Base-by-base conservation (phyloP, 2,329 filamentous ascomycete genomes). In the Fusarium proliferatum region DNA sequence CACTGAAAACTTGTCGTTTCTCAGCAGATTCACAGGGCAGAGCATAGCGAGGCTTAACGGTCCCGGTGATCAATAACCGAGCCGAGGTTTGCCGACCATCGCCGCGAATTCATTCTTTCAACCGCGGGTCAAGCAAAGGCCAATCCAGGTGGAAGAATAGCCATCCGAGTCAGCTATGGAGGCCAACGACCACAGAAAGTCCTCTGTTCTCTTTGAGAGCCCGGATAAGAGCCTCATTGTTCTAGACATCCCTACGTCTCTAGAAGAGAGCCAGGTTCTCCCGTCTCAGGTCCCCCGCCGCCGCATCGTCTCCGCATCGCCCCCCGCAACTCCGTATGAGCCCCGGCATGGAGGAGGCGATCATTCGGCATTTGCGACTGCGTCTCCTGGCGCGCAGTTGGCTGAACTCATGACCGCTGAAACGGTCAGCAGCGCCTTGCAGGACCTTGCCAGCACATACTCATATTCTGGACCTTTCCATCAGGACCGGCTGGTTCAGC, bases 211-310 rank as follows among this genome's bases (percentile, higher is more conserved):
- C 58, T 84, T 79, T 66, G 76, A 79, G 55, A 81, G 67, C 71
- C 43, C 52, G 9, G 78, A 82, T 73, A 78, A 82, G 55, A 85
- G 87, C 51, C 81, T 91, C 60, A 84, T 89, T 28, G 80, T 94
- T 33, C 80, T 95, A 58, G 93, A 95, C 77, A 88, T 94, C 51
- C 92, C 93, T 30, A 84, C 85, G 23, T 93, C 93, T 4, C 88
- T 95, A 43, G 90, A 93, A 73, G 85, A 89, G 67, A 89, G 89
- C 23, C 93, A 95, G 81, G 85, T 86, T 39, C 82, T 83, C 17
- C 79, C 82, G 11, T 81, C 81, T 36, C 75, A 84, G 39, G 67
- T 74, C 28, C 80, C 82, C 61, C 67, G 71, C 55, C 82, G 83
- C 57, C 83, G 84, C 63, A 81, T 90, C 52, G 73, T 87, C 67